Conservation (phyloP, 2,329 filamentous ascomycete species). For the Xylaria sp. region DNA sequence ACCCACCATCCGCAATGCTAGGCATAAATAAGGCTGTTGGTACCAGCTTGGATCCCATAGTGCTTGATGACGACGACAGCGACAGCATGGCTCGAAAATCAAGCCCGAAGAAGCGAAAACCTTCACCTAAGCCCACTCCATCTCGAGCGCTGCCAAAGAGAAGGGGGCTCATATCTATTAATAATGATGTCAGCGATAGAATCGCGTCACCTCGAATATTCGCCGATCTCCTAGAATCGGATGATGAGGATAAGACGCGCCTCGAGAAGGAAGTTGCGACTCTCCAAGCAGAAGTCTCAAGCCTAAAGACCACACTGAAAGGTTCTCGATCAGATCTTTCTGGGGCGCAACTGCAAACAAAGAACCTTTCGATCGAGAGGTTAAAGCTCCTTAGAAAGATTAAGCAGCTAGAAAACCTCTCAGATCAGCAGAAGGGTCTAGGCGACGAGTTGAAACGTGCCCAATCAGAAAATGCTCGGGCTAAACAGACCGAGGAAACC, state of each 20-base stretch:
- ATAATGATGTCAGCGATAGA: background rate
- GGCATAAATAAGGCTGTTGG: background rate
- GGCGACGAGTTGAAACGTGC: background rate
- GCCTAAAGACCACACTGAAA: background rate
- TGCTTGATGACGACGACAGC: slow-evolving; percentile 5
- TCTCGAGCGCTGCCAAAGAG: background rate
- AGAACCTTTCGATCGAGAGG: background rate
- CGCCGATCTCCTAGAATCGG: background rate
- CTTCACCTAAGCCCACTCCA: background rate
- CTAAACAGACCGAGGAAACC: background rate
- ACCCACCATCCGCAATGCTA: background rate
- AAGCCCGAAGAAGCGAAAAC: background rate
- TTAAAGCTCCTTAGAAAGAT: background rate
- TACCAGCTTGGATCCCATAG: slow-evolving; percentile 1
- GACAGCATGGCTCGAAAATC: background rate
- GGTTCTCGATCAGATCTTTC: background rate
- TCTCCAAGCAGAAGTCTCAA: background rate
- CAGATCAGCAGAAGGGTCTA: background rate
- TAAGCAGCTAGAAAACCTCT: background rate
- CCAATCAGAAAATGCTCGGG: background rate
- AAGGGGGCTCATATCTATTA: background rate
- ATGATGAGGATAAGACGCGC: background rate
- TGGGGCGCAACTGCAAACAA: no score
- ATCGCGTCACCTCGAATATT: background rate
- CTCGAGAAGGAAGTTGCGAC: background rate